Conservation (phyloP, 2,329 filamentous ascomycete genomes). For the Xylariaceae sp. region DNA sequence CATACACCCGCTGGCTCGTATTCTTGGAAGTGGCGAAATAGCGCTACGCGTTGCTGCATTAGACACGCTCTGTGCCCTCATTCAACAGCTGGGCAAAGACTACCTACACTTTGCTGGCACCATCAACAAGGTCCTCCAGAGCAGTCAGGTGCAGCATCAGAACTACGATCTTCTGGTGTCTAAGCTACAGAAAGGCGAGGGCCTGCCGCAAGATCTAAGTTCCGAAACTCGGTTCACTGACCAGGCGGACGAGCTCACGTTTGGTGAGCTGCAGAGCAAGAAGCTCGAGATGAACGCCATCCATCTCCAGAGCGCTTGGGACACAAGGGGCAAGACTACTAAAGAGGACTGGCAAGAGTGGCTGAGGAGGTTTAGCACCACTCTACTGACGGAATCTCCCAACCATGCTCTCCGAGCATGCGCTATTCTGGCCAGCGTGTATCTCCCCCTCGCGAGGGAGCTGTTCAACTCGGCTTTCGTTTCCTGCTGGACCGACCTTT, state of each 20-base stretch:
- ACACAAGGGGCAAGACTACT: conserved; percentile 92
- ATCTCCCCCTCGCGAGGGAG: conserved; percentile 84
- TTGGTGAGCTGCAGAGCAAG: conserved; percentile 81
- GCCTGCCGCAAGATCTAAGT: conserved; percentile 89
- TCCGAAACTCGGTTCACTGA: conserved; percentile 76
- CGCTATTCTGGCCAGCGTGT: conserved; percentile 82
- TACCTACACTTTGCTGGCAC: conserved; percentile 92
- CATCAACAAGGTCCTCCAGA: conserved; percentile 78
- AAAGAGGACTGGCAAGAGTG: conserved; percentile 99
- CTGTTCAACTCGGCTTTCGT: conserved; percentile 99
- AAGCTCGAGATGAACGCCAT: conserved; percentile 97
- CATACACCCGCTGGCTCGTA: conserved; percentile 83
- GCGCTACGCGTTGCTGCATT: conserved; percentile 74
- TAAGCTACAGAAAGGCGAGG: conserved; percentile 91
- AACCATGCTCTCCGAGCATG: conserved; percentile 93
- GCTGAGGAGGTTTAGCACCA: conserved; percentile 94
- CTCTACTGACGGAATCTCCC: conserved; percentile 88
- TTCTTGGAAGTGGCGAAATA: conserved; percentile 68
- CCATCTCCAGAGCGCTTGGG: conserved; percentile 95
- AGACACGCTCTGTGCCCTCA: conserved; percentile 89
- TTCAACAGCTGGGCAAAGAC: conserved; percentile 92
- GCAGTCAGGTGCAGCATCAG: conserved; percentile 76
- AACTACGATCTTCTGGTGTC: conserved; percentile 90
- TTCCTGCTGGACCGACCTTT: conserved; percentile 97
- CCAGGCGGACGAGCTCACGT: conserved; percentile 71